These are phyloP conservation scores for Pouteria campechiana DNA, from an alignment of 179 eudicot species.

Conservation along the genomic window DNA sequence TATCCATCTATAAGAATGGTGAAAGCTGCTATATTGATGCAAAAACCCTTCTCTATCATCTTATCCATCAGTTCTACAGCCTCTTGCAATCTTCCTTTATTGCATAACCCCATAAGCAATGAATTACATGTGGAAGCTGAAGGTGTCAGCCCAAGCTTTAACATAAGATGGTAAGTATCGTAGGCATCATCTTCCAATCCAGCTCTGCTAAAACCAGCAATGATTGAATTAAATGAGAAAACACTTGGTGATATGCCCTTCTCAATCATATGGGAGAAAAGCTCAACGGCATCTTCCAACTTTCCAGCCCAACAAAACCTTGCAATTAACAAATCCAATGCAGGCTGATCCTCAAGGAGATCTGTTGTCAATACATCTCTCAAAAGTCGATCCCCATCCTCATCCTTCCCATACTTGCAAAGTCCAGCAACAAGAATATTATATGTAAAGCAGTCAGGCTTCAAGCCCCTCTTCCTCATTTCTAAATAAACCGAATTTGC, in stretches of 20 bases:
- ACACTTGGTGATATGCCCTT: conserved; percentile 56
- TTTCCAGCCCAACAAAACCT: conserved; percentile 76
- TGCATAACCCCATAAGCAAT: conserved; percentile 56
- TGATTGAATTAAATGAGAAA: conserved; percentile 65
- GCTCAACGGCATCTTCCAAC: conserved; percentile 48
- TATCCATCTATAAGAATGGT: conserved; percentile 71
- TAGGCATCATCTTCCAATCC: conserved; percentile 55
- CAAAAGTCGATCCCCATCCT: conserved; percentile 42
- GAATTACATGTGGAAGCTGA: conserved; percentile 73
- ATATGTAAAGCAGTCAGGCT: conserved; percentile 74
- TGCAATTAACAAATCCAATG: conserved; percentile 55
- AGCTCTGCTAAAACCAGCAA: conserved; percentile 60
- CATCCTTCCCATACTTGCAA: conserved; percentile 60
- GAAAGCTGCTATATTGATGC: conserved; percentile 66
- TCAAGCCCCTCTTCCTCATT: conserved; percentile 47
- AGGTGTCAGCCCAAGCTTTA: conserved; percentile 46
- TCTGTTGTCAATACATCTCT: conserved; percentile 37
- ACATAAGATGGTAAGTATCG: conserved; percentile 50
- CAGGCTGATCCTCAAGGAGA: conserved; percentile 40
- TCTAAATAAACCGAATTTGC: conserved; percentile 60
- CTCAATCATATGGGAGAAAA: conserved; percentile 50
- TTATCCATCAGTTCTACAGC: conserved; percentile 52
- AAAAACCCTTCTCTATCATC: conserved; percentile 53
- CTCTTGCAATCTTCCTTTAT: conserved; percentile 50
- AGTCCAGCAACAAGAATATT: conserved; percentile 67